A percentile compares a stretch with the other conserved stretches of the same genome.
These are phyloP conservation scores for Pythium brassicae DNA, from an alignment of 352 stramenopile genomes.

Conservation along the genomic window DNA sequence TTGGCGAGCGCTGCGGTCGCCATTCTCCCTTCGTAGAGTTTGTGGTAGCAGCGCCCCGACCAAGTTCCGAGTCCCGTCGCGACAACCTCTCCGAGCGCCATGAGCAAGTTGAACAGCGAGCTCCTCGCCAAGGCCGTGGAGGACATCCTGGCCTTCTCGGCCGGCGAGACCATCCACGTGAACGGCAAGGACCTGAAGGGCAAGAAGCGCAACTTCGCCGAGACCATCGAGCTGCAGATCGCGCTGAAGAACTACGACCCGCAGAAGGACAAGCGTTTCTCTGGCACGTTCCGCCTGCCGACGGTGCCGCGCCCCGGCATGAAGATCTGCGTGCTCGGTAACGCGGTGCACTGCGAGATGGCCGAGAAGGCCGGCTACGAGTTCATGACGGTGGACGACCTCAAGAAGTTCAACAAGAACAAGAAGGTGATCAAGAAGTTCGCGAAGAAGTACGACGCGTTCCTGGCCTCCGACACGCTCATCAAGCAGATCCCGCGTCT, in stretches of 20 bases:
- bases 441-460: slow-evolving; percentile 99
- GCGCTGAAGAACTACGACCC: slow-evolving; percentile 99
- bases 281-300: slow-evolving; percentile 98
- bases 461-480: slow-evolving; percentile 98
- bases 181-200: slow-evolving; percentile 93
- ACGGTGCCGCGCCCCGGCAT: slow-evolving; percentile 93
- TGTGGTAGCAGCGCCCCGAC: slow-evolving; percentile 61
- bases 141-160: slow-evolving; percentile 95
- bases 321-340: slow-evolving; percentile 99
- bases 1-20: background rate
- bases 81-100: slow-evolving; percentile 23
- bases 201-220: slow-evolving; percentile 99
- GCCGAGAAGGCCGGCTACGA: slow-evolving; percentile 97
- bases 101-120: slow-evolving; percentile 97
- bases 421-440: slow-evolving; percentile 99
- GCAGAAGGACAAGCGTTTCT: slow-evolving; percentile 99
- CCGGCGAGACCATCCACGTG: slow-evolving; percentile 90
- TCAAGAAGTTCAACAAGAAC: slow-evolving; percentile 99
- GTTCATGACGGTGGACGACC: slow-evolving; percentile 98
- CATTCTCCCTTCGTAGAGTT: slow-evolving; percentile 80
- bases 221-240: slow-evolving; percentile 99
- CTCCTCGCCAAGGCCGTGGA: slow-evolving; percentile 94
- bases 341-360: slow-evolving; percentile 98
- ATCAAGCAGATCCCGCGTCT: slow-evolving; percentile 99
- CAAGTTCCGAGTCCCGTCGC: slow-evolving; percentile 14